A percentile compares a stretch with the other conserved stretches of the same genome.
Conservation (phyloP, 192 early-diverging fungal species). For the Coemansia sp. region DNA sequence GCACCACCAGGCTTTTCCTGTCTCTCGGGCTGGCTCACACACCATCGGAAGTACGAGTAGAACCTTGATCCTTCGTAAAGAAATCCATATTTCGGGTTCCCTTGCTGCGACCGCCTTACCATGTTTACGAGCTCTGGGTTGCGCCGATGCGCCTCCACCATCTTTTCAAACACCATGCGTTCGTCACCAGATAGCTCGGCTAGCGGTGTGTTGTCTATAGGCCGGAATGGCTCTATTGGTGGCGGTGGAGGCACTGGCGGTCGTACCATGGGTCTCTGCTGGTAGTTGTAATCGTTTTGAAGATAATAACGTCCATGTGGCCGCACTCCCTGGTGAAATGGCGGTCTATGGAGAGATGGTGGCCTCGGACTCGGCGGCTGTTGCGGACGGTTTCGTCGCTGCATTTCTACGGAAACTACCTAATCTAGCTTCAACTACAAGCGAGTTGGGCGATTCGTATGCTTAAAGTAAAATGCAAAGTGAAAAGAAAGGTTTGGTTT, state of each 20-base stretch:
- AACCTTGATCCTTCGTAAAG: slow-evolving; percentile 26
- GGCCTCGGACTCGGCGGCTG: background rate
- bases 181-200: slow-evolving; percentile 14
- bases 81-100: slow-evolving; percentile 36
- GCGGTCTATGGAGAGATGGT: background rate
- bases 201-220: background rate
- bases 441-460: too few relatives aligned
- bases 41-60: slow-evolving; percentile 22
- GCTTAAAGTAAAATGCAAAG: too few relatives aligned
- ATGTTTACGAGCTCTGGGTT: slow-evolving; percentile 33
- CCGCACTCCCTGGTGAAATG: background rate
- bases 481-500: too few relatives aligned
- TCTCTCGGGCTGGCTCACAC: slow-evolving; percentile 5
- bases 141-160: slow-evolving; percentile 25
- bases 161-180: slow-evolving; percentile 27
- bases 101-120: slow-evolving; percentile 17
- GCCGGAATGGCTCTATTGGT: too few relatives aligned
- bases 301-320: too few relatives aligned
- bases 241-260: background rate
- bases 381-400: slow-evolving; percentile 14
- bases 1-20: too few relatives aligned
- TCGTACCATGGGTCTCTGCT: background rate
- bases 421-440: too few relatives aligned
- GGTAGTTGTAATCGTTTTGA: background rate
- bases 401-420: slow-evolving; percentile 9